A percentile compares a stretch with the other conserved stretches of the same genome.
Evolutionary conservation across 225 moss, liverwort and hornwort species (phyloP).

Genomic region (Pseudisothecium myosuroides): DNA sequence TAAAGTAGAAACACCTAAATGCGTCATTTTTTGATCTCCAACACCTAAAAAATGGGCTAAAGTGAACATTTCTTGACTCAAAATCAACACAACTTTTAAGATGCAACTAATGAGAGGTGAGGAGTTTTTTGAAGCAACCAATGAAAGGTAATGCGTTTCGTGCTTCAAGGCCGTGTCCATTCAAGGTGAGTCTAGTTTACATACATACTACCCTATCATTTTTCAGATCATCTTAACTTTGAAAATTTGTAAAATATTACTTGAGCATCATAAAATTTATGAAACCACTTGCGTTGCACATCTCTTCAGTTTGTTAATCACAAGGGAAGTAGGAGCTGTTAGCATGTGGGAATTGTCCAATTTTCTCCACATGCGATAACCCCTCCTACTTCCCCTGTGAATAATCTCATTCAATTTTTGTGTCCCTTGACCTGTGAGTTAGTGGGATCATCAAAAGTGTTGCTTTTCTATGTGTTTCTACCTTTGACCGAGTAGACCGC

Average conservation of each 20-base stretch:
- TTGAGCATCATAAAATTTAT: accelerated
- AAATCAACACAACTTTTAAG: not conserved
- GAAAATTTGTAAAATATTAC: too few relatives aligned
- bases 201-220: accelerated
- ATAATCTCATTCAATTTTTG: not conserved
- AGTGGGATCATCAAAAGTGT: too few relatives aligned
- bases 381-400: too few relatives aligned
- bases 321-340: too few relatives aligned
- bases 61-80: not conserved
- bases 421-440: not conserved
- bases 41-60: not conserved
- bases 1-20: accelerated
- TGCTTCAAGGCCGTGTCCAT: not conserved
- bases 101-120: not conserved
- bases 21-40: accelerated
- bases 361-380: too few relatives aligned
- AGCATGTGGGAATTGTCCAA: too few relatives aligned
- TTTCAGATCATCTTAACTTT: too few relatives aligned
- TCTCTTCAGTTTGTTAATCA: too few relatives aligned
- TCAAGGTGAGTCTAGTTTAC: too few relatives aligned
- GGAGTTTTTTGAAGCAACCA: too few relatives aligned
- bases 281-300: not conserved
- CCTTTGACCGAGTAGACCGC: not conserved
- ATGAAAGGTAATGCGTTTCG: not conserved
- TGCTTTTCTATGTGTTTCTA: not conserved